Evolutionary conservation across 2,329 filamentous ascomycete species (phyloP), one percentile per base, ranked within the genome.

Genomic region (Trichoderma koningii): DNA sequence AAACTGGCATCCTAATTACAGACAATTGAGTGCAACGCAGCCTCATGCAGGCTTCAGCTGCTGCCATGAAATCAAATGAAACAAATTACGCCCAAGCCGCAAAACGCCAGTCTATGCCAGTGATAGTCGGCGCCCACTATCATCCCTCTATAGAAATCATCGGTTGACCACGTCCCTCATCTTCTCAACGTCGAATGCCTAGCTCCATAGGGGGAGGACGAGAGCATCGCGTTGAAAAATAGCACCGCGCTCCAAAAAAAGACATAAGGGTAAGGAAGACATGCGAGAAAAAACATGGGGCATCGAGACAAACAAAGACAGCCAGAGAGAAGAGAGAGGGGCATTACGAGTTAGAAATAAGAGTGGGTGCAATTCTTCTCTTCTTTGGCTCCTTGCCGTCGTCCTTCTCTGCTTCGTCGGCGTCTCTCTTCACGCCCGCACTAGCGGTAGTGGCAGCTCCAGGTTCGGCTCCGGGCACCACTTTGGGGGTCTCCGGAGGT

Each of bases 401-500:
- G 17, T 83, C 82, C 53, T 82, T 81, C 41, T 86, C 86, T 26
- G 79, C 80, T 66, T 85, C 84, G 26, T 80, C 83, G 14, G 81
- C 81, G 30, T 88, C 86, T 68, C 86, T 79, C 74, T 88, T 89
- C 17, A 78, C 76, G 34, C 83, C 83, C 3, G 74, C 73, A 52
- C 72, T 72, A 4, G 30, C 51, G 45, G 72, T 70, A 26, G 71
- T 71, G 19, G 72, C 70, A 38, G 34, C 10, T 14, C 34, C 34
- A 14, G 34, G 34, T 38, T 38, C 34, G 34, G 34, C 2, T 38
- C 34, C 34, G 34, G 34, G 34, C 1, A 72, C 68, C 51, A 73
- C 76, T 47, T 83, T 82, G 6, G 94, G 94, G 3, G 94, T 98
- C 75, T 96, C 90, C 0, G 94, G 95, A 2, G 95, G 94, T 7